phyloP scores from a whole-genome alignment of 805 yeast genomes.

The Sporopachydermia lactativora region DNA sequence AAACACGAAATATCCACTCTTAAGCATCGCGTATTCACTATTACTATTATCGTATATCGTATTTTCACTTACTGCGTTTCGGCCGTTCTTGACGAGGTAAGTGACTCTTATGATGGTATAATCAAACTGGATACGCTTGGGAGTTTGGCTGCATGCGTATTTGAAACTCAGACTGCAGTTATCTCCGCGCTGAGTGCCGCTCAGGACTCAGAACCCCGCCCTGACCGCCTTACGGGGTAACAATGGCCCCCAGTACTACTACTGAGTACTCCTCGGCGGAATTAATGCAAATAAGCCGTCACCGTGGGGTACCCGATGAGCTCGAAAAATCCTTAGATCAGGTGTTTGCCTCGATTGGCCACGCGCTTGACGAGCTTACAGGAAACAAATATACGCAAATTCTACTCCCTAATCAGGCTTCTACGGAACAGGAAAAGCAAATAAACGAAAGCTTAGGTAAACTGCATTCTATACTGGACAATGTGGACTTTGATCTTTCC shows the following conservation, averaged over 20 bases:
- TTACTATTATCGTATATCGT: too few relatives aligned
- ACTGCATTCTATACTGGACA: not conserved
- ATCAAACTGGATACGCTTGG: too few relatives aligned
- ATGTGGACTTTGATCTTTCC: not conserved
- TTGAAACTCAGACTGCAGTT: too few relatives aligned
- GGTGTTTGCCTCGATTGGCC: not conserved
- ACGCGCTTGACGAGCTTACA: conserved; percentile 1
- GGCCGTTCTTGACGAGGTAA: too few relatives aligned
- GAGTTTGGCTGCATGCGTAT: too few relatives aligned
- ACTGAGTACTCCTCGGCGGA: not conserved
- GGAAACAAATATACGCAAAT: not conserved
- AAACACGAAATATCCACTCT: too few relatives aligned
- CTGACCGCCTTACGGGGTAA: too few relatives aligned
- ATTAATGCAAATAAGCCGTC: not conserved
- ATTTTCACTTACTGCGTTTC: too few relatives aligned
- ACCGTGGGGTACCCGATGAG: not conserved
- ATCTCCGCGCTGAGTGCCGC: too few relatives aligned
- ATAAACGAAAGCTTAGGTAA: not conserved
- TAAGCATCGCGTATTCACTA: too few relatives aligned
- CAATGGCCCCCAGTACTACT: not conserved
- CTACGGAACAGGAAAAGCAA: not conserved
- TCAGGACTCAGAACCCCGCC: too few relatives aligned
- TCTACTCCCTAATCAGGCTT: not conserved
- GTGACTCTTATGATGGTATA: too few relatives aligned
- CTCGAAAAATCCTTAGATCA: not conserved